Conservation (phyloP, 108 stramenopile genomes). For the Conticribra guillardii region DNA sequence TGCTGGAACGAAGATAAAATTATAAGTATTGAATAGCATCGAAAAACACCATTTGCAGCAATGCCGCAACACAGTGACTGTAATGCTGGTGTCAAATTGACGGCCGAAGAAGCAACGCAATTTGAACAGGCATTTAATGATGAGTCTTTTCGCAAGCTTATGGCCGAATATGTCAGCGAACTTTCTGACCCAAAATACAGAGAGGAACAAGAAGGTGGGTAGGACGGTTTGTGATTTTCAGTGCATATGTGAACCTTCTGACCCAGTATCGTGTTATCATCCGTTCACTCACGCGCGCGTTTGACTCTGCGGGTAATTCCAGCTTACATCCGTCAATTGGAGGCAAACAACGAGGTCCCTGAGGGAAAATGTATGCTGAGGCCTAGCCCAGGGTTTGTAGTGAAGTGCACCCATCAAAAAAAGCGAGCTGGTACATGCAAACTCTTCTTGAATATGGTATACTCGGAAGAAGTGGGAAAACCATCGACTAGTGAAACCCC, state of each 20-base stretch:
- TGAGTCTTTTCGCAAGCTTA: slow-evolving; percentile 57
- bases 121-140: slow-evolving; percentile 56
- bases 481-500: background rate
- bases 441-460: slow-evolving; percentile 64
- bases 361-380: slow-evolving; percentile 52
- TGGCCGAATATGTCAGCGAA: slow-evolving; percentile 65
- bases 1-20: no score
- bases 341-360: slow-evolving; percentile 57
- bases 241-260: background rate
- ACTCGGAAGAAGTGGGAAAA: slow-evolving; percentile 37
- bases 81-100: slow-evolving; percentile 25
- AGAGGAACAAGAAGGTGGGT: slow-evolving; percentile 54
- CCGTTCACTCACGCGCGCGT: background rate
- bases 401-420: slow-evolving; percentile 54
- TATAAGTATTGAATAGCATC: no score
- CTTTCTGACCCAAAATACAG: slow-evolving; percentile 62
- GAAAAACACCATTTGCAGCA: no score
- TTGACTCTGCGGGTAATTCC: background rate
- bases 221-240: background rate
- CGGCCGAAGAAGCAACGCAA: slow-evolving; percentile 36
- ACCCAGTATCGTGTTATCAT: no score
- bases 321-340: slow-evolving; percentile 57
- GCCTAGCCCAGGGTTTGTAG: slow-evolving; percentile 53
- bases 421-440: slow-evolving; percentile 39
- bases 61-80: no score